phyloP scores from a whole-genome alignment of 2,329 filamentous ascomycete genomes.

The Tolypocladium endophyticum region DNA sequence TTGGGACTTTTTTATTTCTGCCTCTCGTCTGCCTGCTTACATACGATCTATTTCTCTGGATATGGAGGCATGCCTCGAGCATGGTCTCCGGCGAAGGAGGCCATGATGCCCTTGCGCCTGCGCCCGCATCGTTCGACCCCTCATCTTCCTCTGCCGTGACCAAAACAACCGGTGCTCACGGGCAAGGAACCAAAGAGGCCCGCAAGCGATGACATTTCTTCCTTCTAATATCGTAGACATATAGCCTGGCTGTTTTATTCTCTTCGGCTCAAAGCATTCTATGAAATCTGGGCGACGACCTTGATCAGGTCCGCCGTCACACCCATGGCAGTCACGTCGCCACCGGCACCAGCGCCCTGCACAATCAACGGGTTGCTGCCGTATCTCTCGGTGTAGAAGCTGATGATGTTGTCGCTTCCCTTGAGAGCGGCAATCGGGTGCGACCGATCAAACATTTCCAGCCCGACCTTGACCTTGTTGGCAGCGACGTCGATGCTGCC shows the following conservation, averaged over 20 bases:
- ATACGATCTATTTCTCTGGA: constrained; percentile 42
- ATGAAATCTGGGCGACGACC: constrained; percentile 61
- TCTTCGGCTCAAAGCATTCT: constrained; percentile 10
- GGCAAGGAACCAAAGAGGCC: constrained; percentile 1
- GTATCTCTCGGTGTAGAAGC: constrained; percentile 95
- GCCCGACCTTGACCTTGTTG: constrained; percentile 78
- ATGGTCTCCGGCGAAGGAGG: constrained; percentile 3
- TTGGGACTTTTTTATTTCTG: constrained; percentile 34
- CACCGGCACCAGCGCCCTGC: constrained; percentile 88
- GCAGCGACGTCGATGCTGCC: constrained; percentile 81
- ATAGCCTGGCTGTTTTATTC: constrained; percentile 7
- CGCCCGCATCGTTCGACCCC: neutral
- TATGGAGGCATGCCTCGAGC: constrained; percentile 32
- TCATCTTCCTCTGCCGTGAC: neutral
- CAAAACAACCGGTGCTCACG: neutral
- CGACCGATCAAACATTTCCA: constrained; percentile 79
- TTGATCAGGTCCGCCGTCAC: constrained; percentile 91
- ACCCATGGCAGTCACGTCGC: constrained; percentile 95
- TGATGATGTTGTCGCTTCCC: constrained; percentile 98
- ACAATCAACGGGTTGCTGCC: constrained; percentile 84
- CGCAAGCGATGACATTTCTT: constrained; percentile 2
- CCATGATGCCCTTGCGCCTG: neutral
- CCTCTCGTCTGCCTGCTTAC: constrained; percentile 36
- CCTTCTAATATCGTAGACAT: neutral
- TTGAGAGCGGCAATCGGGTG: constrained; percentile 91